Conservation (phyloP, 176 grass and related monocot genomes). For the Oryza coarctata region DNA sequence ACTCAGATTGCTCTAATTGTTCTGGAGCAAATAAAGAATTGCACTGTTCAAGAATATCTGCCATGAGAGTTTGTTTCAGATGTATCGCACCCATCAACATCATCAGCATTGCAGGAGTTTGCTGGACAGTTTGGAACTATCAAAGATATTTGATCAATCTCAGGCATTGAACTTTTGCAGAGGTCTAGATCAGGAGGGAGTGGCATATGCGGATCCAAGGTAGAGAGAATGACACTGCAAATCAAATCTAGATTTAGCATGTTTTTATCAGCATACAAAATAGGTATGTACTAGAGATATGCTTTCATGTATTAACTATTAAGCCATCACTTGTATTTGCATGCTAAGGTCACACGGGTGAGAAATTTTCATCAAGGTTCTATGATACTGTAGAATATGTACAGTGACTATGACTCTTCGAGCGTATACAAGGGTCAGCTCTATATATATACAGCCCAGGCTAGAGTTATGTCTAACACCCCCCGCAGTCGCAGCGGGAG, state of each 20-base stretch:
- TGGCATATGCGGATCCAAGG: constrained; percentile 78
- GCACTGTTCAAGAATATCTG: constrained; percentile 54
- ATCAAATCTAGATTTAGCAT: constrained; percentile 39
- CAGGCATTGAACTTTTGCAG: constrained; percentile 58
- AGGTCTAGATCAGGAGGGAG: constrained; percentile 76
- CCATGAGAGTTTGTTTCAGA: constrained; percentile 41
- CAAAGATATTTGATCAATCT: constrained; percentile 57
- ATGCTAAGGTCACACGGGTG: constrained; percentile 10
- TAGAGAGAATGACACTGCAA: constrained; percentile 81
- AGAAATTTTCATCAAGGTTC: neutral
- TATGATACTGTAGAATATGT: no score
- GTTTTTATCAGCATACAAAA: constrained; percentile 26
- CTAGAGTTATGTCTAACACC: no score
- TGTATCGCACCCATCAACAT: constrained; percentile 46
- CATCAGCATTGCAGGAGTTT: constrained; percentile 40
- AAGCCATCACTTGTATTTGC: neutral
- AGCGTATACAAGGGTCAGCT: no score
- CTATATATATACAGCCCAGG: no score
- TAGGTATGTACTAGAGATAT: constrained; percentile 1
- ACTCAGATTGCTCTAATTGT: constrained; percentile 65
- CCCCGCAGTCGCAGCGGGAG: no score
- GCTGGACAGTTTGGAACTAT: constrained; percentile 27
- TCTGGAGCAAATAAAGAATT: constrained; percentile 68
- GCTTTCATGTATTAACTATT: neutral
- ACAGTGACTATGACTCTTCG: no score